Evolutionary conservation across 192 early-diverging fungal species (phyloP).

Genomic region (Linnemannia zychae): DNA sequence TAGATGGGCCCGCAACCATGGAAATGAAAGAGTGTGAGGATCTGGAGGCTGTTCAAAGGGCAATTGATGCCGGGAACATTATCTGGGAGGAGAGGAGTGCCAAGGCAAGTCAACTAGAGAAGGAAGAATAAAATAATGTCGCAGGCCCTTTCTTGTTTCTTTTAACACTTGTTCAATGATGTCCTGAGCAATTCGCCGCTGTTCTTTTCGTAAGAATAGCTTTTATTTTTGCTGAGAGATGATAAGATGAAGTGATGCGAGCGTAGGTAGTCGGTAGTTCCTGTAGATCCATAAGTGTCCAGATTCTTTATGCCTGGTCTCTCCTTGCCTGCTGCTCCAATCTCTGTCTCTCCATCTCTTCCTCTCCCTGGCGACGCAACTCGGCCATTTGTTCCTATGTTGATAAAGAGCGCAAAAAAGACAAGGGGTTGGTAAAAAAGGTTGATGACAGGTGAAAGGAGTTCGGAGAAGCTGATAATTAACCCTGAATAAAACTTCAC

Average conservation of each 20-base stretch:
- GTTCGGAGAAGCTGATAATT: not conserved
- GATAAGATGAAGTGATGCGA: too few species aligned
- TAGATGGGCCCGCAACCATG: constrained; percentile 61
- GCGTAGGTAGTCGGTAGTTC: not conserved
- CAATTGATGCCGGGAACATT: constrained; percentile 35
- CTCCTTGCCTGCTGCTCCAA: constrained; percentile 52
- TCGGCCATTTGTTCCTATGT: constrained; percentile 55
- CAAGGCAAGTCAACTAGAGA: too few species aligned
- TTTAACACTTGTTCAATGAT: not conserved
- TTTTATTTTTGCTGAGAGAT: too few species aligned
- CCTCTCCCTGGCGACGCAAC: constrained; percentile 42
- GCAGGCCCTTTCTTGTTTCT: not conserved
- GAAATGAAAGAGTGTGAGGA: constrained; percentile 57
- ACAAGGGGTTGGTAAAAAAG: not conserved
- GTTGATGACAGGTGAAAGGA: not conserved
- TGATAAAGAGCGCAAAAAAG: not conserved
- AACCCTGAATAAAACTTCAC: not conserved
- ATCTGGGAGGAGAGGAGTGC: not conserved
- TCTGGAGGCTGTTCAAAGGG: constrained; percentile 23
- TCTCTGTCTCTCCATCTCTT: constrained; percentile 52
- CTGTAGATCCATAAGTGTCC: not conserved
- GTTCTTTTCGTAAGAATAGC: too few species aligned
- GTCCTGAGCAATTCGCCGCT: not conserved
- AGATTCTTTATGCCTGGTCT: constrained; percentile 25
- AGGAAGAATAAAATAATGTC: not conserved